phyloP scores from a whole-genome alignment of 1,284 basidiomycete species.

The Ganoderma resinaceum region DNA sequence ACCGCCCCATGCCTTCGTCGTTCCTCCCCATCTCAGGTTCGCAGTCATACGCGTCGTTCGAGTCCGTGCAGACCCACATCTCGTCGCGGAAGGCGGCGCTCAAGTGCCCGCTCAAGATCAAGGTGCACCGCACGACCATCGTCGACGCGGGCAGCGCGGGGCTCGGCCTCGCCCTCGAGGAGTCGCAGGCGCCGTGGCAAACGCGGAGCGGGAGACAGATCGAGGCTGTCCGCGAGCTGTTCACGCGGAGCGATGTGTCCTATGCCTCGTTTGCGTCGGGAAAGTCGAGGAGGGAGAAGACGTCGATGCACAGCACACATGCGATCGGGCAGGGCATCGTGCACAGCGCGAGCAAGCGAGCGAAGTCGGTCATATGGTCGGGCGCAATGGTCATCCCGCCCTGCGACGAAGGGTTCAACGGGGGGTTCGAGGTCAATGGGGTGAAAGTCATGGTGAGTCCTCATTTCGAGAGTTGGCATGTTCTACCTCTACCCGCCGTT shows the following conservation, averaged over 20 bases:
- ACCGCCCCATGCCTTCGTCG: conserved; percentile 35
- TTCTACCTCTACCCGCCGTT: neutral
- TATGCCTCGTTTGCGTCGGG: neutral
- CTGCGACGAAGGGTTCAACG: conserved; percentile 22
- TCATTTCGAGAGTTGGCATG: neutral
- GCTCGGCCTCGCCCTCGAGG: conserved; percentile 6
- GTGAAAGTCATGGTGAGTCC: conserved; percentile 37
- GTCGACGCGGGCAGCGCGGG: conserved; percentile 33
- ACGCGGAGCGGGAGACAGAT: neutral
- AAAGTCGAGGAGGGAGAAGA: conserved; percentile 3
- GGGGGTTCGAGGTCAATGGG: conserved; percentile 37
- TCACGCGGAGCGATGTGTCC: conserved; percentile 9
- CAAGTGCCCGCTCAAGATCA: conserved; percentile 32
- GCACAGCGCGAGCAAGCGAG: conserved; percentile 30
- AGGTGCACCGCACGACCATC: conserved; percentile 32
- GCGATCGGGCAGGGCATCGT: conserved; percentile 36
- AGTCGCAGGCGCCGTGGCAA: neutral
- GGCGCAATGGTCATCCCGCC: conserved; percentile 36
- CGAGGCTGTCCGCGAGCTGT: conserved; percentile 6
- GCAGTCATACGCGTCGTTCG: conserved; percentile 20
- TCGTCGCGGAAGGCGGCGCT: conserved; percentile 13
- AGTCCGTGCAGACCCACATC: conserved; percentile 24
- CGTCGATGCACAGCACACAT: conserved; percentile 31
- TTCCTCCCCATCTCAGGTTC: conserved; percentile 38
- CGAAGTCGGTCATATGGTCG: conserved; percentile 38